Evolutionary conservation across 352 stramenopile species (phyloP), one percentile per base, ranked within the genome.

Genomic region (Globisporangium paddicum): DNA sequence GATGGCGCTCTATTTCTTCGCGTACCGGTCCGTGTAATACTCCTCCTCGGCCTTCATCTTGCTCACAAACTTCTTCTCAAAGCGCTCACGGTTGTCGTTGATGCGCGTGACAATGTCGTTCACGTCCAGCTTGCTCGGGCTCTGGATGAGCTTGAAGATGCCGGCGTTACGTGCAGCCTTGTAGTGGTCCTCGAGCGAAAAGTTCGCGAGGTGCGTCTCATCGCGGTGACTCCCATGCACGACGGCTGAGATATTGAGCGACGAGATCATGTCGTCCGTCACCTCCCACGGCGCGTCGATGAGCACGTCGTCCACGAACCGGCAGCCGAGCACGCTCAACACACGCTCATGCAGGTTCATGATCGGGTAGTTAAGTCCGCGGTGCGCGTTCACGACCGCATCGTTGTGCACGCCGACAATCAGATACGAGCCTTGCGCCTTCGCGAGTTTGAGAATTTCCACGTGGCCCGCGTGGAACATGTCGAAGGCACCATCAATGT

Each of bases 391-490:
- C 28, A 98, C 93, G 23, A 96, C 79, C 42, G 72, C 79, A 77
- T 99, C 97, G 66, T 97, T 96, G 74, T 99, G 95, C 47, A 99
- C 86, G 37, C 96, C 97, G 28, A 98, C 97, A 60, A 99, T 97
- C 5, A 99, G 62, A 72, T 98, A 99, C 72, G 97, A 89, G 48
- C 96, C 95, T 47, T 96, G 71, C 63, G 90, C 67, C 60, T 96
- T 97, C 8, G 93, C 93, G 14, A 86, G 78, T 79, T 98, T 96
- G 34, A 99, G 69, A 54, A 98, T 96, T 60, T 96, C 87, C 16
- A 99, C 94, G 72, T 99, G 96, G 52, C 96, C 97, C 18, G 93
- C 89, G 75, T 99, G 97, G 80, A 99, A 99, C 90, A 99, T 98
- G 75, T 99, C 97, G 75, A 96, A 99, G 21, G 90, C 87, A 52